A percentile compares a stretch with the other conserved stretches of the same genome.
Evolutionary conservation across 192 early-diverging fungal genomes (phyloP).

Genomic region (Coemansia reversa): DNA sequence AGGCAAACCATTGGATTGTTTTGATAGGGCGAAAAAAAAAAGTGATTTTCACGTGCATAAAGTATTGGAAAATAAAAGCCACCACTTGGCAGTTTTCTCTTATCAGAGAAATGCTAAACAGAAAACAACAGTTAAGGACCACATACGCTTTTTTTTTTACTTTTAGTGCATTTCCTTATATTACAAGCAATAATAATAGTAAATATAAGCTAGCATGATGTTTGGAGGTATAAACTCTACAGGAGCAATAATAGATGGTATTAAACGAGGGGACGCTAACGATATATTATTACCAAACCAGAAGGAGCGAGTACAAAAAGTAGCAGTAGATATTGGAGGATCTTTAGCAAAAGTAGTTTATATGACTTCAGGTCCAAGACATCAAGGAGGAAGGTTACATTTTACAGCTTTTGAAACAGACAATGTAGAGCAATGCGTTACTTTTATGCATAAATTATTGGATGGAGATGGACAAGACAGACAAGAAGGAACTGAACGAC

Average conservation of each 20-base stretch:
- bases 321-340: conserved; percentile 88
- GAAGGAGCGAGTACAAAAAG: conserved; percentile 74
- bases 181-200: neutral
- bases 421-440: conserved; percentile 84
- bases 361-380: conserved; percentile 51
- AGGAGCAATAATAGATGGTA: conserved; percentile 38
- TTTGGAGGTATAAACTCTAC: conserved; percentile 52
- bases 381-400: conserved; percentile 81
- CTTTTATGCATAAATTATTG: conserved; percentile 73
- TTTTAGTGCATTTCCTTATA: neutral
- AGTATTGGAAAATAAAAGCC: too few species aligned
- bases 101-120: too few species aligned
- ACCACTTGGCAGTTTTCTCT: too few species aligned
- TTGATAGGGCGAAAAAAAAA: too few species aligned
- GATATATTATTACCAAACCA: conserved; percentile 91
- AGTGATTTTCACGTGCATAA: too few species aligned
- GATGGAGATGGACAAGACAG: conserved; percentile 13
- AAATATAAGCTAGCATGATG: conserved; percentile 25
- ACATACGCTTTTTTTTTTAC: neutral
- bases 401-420: conserved; percentile 95
- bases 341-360: conserved; percentile 77
- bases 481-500: conserved; percentile 9
- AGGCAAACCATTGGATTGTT: too few species aligned
- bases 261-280: conserved; percentile 44
- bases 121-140: too few species aligned